A percentile compares a stretch with the other conserved stretches of the same genome.
Evolutionary conservation across 176 grass and related monocot genomes (phyloP).

Genomic region (Tuctoria greenei): DNA sequence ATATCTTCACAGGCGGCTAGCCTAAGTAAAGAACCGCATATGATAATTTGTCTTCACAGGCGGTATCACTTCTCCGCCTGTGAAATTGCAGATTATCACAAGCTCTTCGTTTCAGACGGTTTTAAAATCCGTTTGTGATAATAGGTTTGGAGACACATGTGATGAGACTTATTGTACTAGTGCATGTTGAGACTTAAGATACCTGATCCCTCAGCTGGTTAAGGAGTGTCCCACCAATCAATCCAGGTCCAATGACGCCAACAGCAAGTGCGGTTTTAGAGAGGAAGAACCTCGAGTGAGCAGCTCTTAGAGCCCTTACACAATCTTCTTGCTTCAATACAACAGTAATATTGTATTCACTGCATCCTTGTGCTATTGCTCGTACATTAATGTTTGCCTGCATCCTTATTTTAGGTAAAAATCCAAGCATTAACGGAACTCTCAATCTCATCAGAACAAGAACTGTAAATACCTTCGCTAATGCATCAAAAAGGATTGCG

Average conservation of each 20-base stretch:
- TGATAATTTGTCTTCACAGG: too few relatives aligned
- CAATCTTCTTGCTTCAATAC: conserved; percentile 98
- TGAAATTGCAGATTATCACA: too few relatives aligned
- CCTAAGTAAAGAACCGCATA: too few relatives aligned
- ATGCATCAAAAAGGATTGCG: conserved; percentile 95
- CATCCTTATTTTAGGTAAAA: conserved; percentile 26
- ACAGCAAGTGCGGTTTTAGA: conserved; percentile 87
- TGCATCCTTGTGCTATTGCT: conserved; percentile 98
- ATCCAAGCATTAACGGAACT: conserved; percentile 12
- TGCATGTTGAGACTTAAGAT: conserved; percentile 32
- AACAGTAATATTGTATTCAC: conserved; percentile 98
- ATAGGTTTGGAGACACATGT: too few relatives aligned
- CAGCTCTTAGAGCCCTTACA: conserved; percentile 75
- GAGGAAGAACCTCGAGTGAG: conserved; percentile 95
- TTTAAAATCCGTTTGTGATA: too few relatives aligned
- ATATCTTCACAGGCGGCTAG: too few relatives aligned
- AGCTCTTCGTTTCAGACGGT: too few relatives aligned
- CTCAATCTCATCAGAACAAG: conserved; percentile 22
- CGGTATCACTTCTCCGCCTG: too few relatives aligned
- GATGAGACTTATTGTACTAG: too few relatives aligned
- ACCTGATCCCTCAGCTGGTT: conserved; percentile 96
- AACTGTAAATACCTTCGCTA: conserved; percentile 78
- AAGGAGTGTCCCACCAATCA: conserved; percentile 87
- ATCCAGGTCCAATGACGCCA: conserved; percentile 89
- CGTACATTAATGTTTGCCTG: conserved; percentile 98